phyloP scores from a whole-genome alignment of 768 basidiomycete species.

The Suillus brevipes region DNA sequence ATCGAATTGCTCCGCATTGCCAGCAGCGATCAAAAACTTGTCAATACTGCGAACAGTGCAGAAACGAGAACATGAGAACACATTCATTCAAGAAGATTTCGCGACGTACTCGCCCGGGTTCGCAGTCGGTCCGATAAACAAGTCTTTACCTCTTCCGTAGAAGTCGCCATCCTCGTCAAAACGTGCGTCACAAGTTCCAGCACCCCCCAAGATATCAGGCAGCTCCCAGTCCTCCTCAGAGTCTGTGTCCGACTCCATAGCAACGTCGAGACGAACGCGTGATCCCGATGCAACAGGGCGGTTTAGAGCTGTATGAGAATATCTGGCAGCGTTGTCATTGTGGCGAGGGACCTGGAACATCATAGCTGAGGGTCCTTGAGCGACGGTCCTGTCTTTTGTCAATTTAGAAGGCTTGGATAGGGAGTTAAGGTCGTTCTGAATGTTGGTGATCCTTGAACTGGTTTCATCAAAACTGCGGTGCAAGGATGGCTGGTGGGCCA shows the following conservation, averaged over 20 bases:
- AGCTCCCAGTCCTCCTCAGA: not conserved
- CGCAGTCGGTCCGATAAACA: slow-evolving; percentile 46
- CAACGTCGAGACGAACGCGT: slow-evolving; percentile 8
- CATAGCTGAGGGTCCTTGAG: not conserved
- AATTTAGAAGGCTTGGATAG: not conserved
- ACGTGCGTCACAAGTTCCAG: slow-evolving; percentile 23
- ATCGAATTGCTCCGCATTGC: slow-evolving; percentile 59
- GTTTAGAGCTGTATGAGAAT: not conserved
- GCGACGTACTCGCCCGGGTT: slow-evolving; percentile 49
- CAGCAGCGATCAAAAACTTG: slow-evolving; percentile 53
- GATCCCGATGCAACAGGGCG: slow-evolving; percentile 22
- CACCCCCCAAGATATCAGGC: no score
- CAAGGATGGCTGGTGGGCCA: not conserved
- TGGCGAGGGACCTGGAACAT: not conserved
- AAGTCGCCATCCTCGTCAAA: slow-evolving; percentile 48
- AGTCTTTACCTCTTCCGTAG: slow-evolving; percentile 46
- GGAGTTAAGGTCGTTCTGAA: not conserved
- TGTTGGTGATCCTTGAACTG: not conserved
- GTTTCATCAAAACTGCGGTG: not conserved
- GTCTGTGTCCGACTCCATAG: not conserved
- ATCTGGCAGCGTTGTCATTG: not conserved
- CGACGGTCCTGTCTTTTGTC: not conserved
- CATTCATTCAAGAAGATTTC: not conserved
- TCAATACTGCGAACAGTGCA: slow-evolving; percentile 38
- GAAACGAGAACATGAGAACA: slow-evolving; percentile 2